Conservation (phyloP, 768 basidiomycete species). For the Lactarius trivialis region DNA sequence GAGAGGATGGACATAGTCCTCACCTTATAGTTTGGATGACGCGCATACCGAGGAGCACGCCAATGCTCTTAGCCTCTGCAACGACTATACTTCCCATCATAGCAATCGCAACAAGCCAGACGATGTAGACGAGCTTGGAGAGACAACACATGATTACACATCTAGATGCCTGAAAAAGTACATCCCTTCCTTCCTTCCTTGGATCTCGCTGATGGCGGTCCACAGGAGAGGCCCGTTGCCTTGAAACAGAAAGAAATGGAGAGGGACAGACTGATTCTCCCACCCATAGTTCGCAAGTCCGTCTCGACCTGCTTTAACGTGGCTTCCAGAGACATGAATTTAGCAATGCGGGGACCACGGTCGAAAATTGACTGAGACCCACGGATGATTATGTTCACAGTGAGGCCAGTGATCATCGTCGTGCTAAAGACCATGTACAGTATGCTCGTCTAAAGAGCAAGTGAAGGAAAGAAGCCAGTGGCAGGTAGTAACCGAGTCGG, state of each 20-base stretch:
- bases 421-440: slow-evolving; percentile 45
- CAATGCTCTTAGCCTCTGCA: slow-evolving; percentile 48
- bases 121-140: slow-evolving; percentile 44
- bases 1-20: no score
- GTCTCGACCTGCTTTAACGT: slow-evolving; percentile 53
- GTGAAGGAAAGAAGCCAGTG: slow-evolving; percentile 28
- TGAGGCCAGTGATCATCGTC: slow-evolving; percentile 52
- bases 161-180: slow-evolving; percentile 14
- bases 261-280: slow-evolving; percentile 60
- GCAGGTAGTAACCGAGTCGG: neutral
- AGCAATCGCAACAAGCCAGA: slow-evolving; percentile 47
- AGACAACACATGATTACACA: neutral
- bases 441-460: slow-evolving; percentile 28
- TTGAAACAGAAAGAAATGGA: slow-evolving; percentile 64
- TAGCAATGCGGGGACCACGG: neutral
- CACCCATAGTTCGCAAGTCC: slow-evolving; percentile 53
- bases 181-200: slow-evolving; percentile 56
- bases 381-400: slow-evolving; percentile 61
- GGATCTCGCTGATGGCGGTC: slow-evolving; percentile 66
- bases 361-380: slow-evolving; percentile 22
- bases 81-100: slow-evolving; percentile 50
- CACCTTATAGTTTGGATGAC: slow-evolving; percentile 62
- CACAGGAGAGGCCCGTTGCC: slow-evolving; percentile 62
- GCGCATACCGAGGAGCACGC: slow-evolving; percentile 60
- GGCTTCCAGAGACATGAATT: slow-evolving; percentile 35